Evolutionary conservation across 2,329 filamentous ascomycete genomes (phyloP), one percentile per base, ranked within the genome.

Genomic region (Pezicula carpinea): DNA sequence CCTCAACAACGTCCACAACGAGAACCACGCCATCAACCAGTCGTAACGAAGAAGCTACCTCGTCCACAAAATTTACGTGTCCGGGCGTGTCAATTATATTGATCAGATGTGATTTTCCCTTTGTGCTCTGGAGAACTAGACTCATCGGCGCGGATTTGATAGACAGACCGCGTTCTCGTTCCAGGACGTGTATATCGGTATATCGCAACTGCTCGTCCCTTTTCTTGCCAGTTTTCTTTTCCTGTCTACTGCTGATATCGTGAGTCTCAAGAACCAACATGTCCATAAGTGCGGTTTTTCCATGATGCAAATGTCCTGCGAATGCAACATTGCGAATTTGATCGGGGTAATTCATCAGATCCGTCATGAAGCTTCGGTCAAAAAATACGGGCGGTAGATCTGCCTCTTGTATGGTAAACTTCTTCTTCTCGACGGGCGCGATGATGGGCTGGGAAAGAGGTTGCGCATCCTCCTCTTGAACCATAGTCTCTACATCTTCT

Each of bases 61-160:
- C 93, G 64, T 99, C 93, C 35, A 95, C 92, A 65, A 99, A 99
- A 67, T 99, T 96, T 63, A 97, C 93, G 65, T 99, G 93, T 6
- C 93, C 93, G 1, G 93, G 93, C 1, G 93, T 99, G 69, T 99
- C 93, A 49, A 99, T 75, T 46, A 99, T 83, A 68, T 97, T 97
- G 70, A 99, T 72, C 3, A 99, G 76, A 69, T 97, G 91, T 31
- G 91, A 97, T 69, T 99, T 99, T 44, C 89, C 89, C 66, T 87
- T 89, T 7, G 89, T 91, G 57, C 82, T 87, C 60, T 89, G 89
- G 47, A 99, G 74, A 32, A 97, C 84, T 56, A 99, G 71, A 62
- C 87, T 96, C 91, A 99, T 97, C 6, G 93, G 92, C 15, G 90
- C 85, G 5, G 91, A 78, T 69, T 99, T 99, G 62, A 96, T 85